Conservation (phyloP, 2,329 filamentous ascomycete species). For the Tolypocladium capitatum region DNA sequence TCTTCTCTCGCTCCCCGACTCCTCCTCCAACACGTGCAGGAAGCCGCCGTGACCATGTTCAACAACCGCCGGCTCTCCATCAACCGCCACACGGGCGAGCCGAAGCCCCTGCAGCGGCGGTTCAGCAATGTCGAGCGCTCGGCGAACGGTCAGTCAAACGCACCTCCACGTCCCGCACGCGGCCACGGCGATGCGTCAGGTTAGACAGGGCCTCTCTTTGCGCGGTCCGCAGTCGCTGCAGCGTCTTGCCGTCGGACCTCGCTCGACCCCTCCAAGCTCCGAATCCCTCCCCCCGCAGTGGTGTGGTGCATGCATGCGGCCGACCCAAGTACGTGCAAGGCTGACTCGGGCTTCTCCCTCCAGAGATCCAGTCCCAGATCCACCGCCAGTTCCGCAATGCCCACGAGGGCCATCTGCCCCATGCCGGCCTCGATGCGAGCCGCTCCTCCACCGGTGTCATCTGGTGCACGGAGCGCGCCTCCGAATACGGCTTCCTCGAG, state of each 20-base stretch:
- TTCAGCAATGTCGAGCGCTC: slow-evolving; percentile 48
- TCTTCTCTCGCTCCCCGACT: background rate
- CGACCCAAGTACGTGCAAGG: background rate
- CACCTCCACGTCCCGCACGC: background rate
- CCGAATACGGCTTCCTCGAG: slow-evolving; percentile 78
- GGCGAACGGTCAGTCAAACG: slow-evolving; percentile 33
- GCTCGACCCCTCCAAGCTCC: background rate
- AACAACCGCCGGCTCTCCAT: slow-evolving; percentile 52
- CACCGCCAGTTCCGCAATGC: slow-evolving; percentile 82
- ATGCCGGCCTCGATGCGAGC: slow-evolving; percentile 79
- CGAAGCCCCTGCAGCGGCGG: slow-evolving; percentile 37
- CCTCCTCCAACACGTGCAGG: background rate
- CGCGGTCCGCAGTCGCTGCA: slow-evolving; percentile 1
- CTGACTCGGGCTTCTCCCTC: slow-evolving; percentile 6
- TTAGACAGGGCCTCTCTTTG: background rate
- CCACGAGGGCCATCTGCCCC: slow-evolving; percentile 81
- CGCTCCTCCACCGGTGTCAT: slow-evolving; percentile 87
- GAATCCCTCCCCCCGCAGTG: background rate
- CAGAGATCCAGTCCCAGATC: slow-evolving; percentile 71
- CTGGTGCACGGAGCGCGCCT: slow-evolving; percentile 79
- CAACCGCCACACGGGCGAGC: slow-evolving; percentile 51
- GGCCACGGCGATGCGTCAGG: background rate
- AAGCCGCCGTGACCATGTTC: slow-evolving; percentile 26
- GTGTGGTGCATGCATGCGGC: too few species aligned
- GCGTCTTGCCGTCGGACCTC: background rate